Evolutionary conservation across 176 grass and related monocot genomes (phyloP).

Genomic region (Oryza punctata): DNA sequence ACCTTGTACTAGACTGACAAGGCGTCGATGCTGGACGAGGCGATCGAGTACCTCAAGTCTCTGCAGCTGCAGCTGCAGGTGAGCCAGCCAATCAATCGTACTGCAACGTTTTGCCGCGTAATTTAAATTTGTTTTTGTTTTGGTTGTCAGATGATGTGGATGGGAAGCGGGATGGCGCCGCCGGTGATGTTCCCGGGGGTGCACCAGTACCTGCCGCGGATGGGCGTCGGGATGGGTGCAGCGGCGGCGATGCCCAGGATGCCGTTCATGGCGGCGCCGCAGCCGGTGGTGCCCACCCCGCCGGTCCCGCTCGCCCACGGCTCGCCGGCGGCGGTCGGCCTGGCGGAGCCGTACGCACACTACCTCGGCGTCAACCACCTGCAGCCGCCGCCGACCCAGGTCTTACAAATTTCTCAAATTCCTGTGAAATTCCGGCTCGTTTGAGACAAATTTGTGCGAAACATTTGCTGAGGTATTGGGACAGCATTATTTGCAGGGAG

Average conservation of each 20-base stretch:
- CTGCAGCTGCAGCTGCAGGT: constrained; percentile 97
- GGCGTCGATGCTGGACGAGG: constrained; percentile 97
- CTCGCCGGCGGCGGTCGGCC: constrained; percentile 41
- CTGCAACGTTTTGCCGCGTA: too few species aligned
- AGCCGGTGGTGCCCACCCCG: constrained; percentile 35
- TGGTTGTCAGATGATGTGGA: constrained; percentile 86
- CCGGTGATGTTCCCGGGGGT: constrained; percentile 81
- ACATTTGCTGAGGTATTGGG: constrained; percentile 17
- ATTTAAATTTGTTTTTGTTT: too few species aligned
- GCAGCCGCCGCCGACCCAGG: constrained; percentile 52
- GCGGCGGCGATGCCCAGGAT: constrained; percentile 49
- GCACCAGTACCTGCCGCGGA: constrained; percentile 74
- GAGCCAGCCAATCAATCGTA: background rate
- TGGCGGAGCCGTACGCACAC: constrained; percentile 57
- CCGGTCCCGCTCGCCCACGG: constrained; percentile 38
- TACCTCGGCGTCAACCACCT: constrained; percentile 68
- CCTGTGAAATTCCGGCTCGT: background rate
- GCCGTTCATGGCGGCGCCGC: constrained; percentile 65
- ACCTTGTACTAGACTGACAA: constrained; percentile 65
- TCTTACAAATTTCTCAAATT: background rate
- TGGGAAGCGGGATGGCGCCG: constrained; percentile 78
- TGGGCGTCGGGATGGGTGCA: constrained; percentile 61
- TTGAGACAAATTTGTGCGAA: too few species aligned
- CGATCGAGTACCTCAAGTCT: constrained; percentile 91
- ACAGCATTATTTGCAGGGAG: constrained; percentile 58